These are phyloP conservation scores for Microsporum canis DNA, from an alignment of 2,329 filamentous ascomycete genomes.

Conservation along the genomic window DNA sequence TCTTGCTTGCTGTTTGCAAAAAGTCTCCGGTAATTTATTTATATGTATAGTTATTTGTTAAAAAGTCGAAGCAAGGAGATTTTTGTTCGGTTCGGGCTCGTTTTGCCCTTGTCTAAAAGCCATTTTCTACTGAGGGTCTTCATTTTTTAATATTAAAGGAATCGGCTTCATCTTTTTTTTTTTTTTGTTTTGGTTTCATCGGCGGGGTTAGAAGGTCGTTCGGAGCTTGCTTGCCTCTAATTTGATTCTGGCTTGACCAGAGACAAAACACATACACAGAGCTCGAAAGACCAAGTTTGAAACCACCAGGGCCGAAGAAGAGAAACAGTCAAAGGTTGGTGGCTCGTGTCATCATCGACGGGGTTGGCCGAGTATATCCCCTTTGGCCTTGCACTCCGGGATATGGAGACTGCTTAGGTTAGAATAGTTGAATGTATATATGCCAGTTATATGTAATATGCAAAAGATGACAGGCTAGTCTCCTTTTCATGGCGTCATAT, in stretches of 20 bases:
- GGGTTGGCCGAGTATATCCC: not conserved
- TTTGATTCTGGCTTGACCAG: not conserved
- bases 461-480: no score
- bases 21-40: not conserved
- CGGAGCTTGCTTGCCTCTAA: not conserved
- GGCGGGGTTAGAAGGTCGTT: not conserved
- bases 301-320: not conserved
- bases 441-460: no score
- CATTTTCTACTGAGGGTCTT: no score
- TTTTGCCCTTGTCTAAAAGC: no score
- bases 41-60: not conserved
- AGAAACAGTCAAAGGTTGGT: not conserved
- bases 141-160: not conserved
- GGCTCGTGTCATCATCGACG: not conserved
- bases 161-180: not conserved
- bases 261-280: not conserved
- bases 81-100: no score
- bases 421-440: not conserved
- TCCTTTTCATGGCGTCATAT: no score
- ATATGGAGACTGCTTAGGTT: not conserved
- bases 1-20: not conserved
- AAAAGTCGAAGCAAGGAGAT: not conserved
- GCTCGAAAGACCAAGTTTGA: not conserved
- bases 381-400: not conserved
- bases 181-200: not conserved